Evolutionary conservation across 1,284 basidiomycete species (phyloP).

Genomic region (Tylopilus sp.): DNA sequence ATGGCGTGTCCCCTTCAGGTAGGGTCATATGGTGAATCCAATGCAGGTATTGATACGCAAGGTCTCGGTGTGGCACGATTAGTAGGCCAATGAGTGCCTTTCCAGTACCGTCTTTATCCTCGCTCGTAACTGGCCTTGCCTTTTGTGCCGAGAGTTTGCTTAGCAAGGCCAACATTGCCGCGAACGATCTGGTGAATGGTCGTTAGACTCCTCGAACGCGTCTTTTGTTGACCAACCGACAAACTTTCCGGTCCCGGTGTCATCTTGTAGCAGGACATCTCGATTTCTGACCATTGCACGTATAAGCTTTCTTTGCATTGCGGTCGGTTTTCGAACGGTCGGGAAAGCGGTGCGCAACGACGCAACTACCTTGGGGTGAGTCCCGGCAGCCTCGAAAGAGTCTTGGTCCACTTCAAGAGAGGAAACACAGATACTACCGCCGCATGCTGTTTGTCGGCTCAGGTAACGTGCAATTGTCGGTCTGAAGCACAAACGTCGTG

Average conservation of each 20-base stretch:
- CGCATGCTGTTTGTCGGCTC: slow-evolving; percentile 18
- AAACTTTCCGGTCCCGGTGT: slow-evolving; percentile 75
- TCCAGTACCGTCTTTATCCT: slow-evolving; percentile 11
- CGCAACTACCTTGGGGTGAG: slow-evolving; percentile 45
- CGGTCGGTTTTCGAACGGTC: slow-evolving; percentile 53
- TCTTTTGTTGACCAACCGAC: slow-evolving; percentile 24
- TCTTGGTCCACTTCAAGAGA: slow-evolving; percentile 3
- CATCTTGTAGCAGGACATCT: slow-evolving; percentile 64
- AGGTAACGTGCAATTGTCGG: slow-evolving; percentile 14
- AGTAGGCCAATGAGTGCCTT: slow-evolving; percentile 49
- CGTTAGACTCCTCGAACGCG: slow-evolving; percentile 1
- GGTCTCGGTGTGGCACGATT: slow-evolving; percentile 71
- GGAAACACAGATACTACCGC: neutral
- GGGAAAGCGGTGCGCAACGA: slow-evolving; percentile 61
- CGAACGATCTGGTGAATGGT: slow-evolving; percentile 59
- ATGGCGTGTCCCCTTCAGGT: slow-evolving; percentile 27
- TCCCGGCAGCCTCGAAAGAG: slow-evolving; percentile 49
- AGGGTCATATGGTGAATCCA: slow-evolving; percentile 60
- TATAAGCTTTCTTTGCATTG: slow-evolving; percentile 57
- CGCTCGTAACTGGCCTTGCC: neutral
- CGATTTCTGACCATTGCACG: slow-evolving; percentile 53
- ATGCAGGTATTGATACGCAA: slow-evolving; percentile 63
- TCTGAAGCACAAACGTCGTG: slow-evolving; percentile 17
- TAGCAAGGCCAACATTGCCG: slow-evolving; percentile 59
- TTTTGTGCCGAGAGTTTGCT: slow-evolving; percentile 44